Evolutionary conservation across 257 asterid species (phyloP).

Genomic region (Scutellaria barbata): DNA sequence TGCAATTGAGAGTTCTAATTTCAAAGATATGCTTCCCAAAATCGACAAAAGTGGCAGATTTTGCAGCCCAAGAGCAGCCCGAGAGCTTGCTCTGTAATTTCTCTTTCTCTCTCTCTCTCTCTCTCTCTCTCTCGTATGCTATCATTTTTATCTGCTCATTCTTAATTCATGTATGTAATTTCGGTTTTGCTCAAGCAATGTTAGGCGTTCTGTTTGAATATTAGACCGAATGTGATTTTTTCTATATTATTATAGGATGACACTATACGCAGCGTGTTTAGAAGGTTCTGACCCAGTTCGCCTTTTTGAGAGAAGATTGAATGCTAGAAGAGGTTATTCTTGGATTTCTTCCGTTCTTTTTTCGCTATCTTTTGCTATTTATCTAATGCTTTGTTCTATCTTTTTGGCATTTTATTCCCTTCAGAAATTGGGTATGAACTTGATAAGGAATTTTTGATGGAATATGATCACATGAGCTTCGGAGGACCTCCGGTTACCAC

Average conservation of each 20-base stretch:
- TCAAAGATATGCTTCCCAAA: slow-evolving; percentile 62
- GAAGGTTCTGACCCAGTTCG: slow-evolving; percentile 96
- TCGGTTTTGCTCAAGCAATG: too few relatives aligned
- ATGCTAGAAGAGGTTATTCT: slow-evolving; percentile 63
- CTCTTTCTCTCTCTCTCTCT: background rate
- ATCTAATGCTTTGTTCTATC: background rate
- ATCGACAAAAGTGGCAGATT: slow-evolving; percentile 83
- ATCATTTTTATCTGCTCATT: background rate
- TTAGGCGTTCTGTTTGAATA: too few relatives aligned
- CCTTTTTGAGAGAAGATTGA: slow-evolving; percentile 74
- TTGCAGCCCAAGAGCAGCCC: slow-evolving; percentile 92
- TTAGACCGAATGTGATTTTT: background rate
- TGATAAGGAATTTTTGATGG: slow-evolving; percentile 55
- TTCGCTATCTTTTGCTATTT: background rate
- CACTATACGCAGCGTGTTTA: slow-evolving; percentile 82
- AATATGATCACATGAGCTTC: slow-evolving; percentile 89
- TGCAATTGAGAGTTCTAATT: slow-evolving; percentile 8
- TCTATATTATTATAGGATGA: slow-evolving; percentile 48
- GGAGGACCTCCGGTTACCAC: slow-evolving; percentile 89
- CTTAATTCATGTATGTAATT: background rate
- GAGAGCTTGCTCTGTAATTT: slow-evolving; percentile 82
- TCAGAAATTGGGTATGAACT: slow-evolving; percentile 71
- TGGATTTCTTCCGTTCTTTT: background rate
- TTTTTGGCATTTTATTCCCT: background rate
- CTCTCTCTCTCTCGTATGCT: background rate